Percentiles rank a stretch among this genome's conserved stretches.
Conservation (phyloP, 2,329 filamentous ascomycete species). For the Trichoderma endophyticum region DNA sequence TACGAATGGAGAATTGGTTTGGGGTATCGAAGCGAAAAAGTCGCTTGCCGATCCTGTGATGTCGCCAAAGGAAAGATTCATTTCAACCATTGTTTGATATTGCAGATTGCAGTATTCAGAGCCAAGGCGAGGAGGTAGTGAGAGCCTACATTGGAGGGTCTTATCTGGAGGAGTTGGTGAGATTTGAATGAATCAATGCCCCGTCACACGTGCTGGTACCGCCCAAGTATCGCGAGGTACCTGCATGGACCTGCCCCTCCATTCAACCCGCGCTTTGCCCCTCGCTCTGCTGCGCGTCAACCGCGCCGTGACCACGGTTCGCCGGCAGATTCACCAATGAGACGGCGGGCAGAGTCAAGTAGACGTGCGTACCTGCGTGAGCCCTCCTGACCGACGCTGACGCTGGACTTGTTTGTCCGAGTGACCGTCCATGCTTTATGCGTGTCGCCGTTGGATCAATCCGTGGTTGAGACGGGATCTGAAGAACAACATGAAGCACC, state of each 20-base stretch:
- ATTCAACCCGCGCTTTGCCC: not conserved
- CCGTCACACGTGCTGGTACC: not conserved
- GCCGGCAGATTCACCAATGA: slow-evolving; percentile 14
- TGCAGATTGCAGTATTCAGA: not conserved
- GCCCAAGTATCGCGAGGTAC: slow-evolving; percentile 1
- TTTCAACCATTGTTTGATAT: not conserved
- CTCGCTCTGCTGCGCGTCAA: slow-evolving; percentile 13
- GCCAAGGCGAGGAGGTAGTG: not conserved
- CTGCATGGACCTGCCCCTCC: slow-evolving; percentile 9
- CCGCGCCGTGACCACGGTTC: slow-evolving; percentile 19
- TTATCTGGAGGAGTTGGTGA: not conserved
- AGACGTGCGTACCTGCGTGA: slow-evolving; percentile 15
- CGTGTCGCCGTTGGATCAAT: not conserved
- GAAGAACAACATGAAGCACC: not conserved
- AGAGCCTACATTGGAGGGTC: not conserved
- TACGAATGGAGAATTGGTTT: not conserved
- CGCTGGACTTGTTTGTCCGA: not conserved
- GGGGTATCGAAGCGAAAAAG: not conserved
- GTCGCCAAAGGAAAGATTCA: not conserved
- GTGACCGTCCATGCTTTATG: not conserved
- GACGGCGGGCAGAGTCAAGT: not conserved
- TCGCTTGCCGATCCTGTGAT: not conserved
- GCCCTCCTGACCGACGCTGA: not conserved
- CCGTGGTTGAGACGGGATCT: not conserved
- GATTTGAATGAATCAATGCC: not conserved